Evolutionary conservation across 352 stramenopile species (phyloP), one percentile per base, ranked within the genome.

Genomic region (Phytophthora melonis): DNA sequence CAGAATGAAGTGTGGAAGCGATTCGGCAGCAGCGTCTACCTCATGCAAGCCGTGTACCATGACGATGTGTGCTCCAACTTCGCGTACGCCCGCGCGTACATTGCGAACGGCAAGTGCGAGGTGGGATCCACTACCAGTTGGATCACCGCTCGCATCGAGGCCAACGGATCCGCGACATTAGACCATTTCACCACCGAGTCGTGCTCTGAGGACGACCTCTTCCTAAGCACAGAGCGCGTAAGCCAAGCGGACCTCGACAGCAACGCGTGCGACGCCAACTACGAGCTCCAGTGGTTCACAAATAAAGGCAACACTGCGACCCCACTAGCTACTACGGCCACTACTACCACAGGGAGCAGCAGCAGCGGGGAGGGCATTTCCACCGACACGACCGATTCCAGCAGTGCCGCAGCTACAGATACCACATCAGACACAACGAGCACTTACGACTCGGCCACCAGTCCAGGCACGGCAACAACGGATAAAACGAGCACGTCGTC

Each of bases 231-330:
- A 5, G 25, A 58, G 9, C 56, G 56, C 21, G 34, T 34, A 6
- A 52, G 19, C 13, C 52, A 63, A 36, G 56, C 45, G 11, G 7
- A 21, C 8, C 34, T 63, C 18, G 56, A 49, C 21, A 52, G 56
- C 21, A 47, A 47, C 34, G 56, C 34, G 14, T 63, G 56, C 11
- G 56, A 63, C 45, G 4, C 19, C 34, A 62, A 39, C 47, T 19
- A 60, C 13, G 39, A 62, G 18, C 56, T 23, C 23, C 18, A 62
- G n/a, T 75, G 59, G 68, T 75, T 75, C 32, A 55, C 54, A 1
- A 11, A 66, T 2, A 62, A 52, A 63, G 36, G 57, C 19, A 63
- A 56, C 70, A 84, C 58, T 67, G 88, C 5, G 87, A 43, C 4
- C 67, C 83, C 57, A 16, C 57, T 54, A 7, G 39, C 39, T 6